Base-by-base conservation (phyloP, 2,329 filamentous ascomycete genomes). In the Monilinia polystroma region DNA sequence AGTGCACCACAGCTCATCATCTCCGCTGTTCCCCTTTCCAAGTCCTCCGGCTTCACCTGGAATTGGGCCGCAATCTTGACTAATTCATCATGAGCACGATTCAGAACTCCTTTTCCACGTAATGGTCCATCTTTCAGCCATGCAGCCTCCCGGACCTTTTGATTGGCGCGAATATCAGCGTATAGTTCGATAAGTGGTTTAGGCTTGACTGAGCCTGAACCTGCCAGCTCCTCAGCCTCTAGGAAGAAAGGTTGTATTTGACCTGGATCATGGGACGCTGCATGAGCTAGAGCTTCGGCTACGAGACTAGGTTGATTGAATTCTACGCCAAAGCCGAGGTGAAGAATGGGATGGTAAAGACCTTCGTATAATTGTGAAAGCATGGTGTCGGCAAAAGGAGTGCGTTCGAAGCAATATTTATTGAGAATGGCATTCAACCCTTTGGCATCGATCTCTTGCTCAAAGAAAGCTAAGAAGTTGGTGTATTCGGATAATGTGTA, bases 291-390 rank as follows among this genome's bases (percentile, higher is more conserved):
- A 0, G 80, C 92, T 77, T 93, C 85, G 7, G 92, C 91, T 35
- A 96, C 82, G 68, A 96, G 86, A 51, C 89, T 89, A 1, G 91
- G 90, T 75, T 95, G 91, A 20, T 83, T 76, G 79, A 91, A 95
- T 75, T 96, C 92, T 51, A 96, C 75, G 10, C 90, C 92, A 74
- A 91, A 95, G 66, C 91, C 90, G 23, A 95, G 82, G 75, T 96
- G 91, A 70, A 96, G 92, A 29, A 94, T 79, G 2, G 91, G 91
- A 74, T 95, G 91, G 2, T 92, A 72, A 67, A 92, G 73, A 81
- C 87, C 88, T 14, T 83, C 83, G 73, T 85, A 92, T 72, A 93
- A 78, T 23, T 91, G 82, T 2, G 81, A 80, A 4, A 93, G 78
- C 80, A 96, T 80, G 66, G 88, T 86, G 32, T 92, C 85, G 4